Evolutionary conservation across 192 early-diverging fungal genomes (phyloP).

Genomic region (Coemansia asiatica): DNA sequence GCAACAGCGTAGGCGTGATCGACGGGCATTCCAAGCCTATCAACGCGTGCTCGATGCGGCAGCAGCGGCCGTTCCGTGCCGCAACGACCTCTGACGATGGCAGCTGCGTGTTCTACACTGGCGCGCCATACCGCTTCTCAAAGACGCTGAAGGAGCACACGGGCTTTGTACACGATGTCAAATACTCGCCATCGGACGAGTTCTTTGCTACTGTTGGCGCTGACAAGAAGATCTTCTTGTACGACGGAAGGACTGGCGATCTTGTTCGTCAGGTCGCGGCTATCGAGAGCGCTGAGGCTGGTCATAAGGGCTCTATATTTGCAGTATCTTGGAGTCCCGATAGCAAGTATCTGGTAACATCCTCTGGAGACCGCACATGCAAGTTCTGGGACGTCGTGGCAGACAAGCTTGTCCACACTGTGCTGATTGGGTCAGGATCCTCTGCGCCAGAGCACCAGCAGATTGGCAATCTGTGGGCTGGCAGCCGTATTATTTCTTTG

Average conservation of each 20-base stretch:
- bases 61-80: constrained; percentile 85
- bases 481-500: constrained; percentile 68
- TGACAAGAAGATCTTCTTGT: constrained; percentile 89
- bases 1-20: constrained; percentile 87
- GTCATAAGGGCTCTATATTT: constrained; percentile 81
- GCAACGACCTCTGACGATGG: constrained; percentile 91
- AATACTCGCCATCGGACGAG: constrained; percentile 79
- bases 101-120: constrained; percentile 85
- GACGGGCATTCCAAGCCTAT: constrained; percentile 85
- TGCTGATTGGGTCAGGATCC: constrained; percentile 46
- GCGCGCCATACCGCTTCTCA: constrained; percentile 86
- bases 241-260: constrained; percentile 89
- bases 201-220: constrained; percentile 81
- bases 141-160: constrained; percentile 75
- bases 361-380: constrained; percentile 81
- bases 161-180: constrained; percentile 88
- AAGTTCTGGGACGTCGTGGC: constrained; percentile 88
- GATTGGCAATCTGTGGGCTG: constrained; percentile 90
- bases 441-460: constrained; percentile 74
- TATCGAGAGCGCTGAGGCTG: constrained; percentile 39
- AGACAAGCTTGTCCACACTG: constrained; percentile 66
- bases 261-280: constrained; percentile 60
- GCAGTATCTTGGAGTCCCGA: constrained; percentile 89
- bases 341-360: constrained; percentile 69
- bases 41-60: constrained; percentile 89